These are phyloP conservation scores for Paraleonurus japonicus DNA, from an alignment of 257 asterid genomes.

Conservation along the genomic window DNA sequence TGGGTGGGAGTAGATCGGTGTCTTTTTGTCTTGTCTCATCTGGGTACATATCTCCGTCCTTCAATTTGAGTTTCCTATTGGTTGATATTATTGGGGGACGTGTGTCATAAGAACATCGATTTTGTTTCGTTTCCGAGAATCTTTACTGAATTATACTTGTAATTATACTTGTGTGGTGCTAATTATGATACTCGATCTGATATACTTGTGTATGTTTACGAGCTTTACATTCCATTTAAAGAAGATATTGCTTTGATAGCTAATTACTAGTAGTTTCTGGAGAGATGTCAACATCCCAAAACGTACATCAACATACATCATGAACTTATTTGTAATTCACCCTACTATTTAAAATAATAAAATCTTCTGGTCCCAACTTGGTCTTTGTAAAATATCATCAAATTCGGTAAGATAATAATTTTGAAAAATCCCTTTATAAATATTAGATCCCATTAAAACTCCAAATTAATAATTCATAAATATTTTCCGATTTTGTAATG, in stretches of 20 bases:
- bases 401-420: too few species aligned
- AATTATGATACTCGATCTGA: constrained; percentile 8
- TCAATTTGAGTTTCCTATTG: not conserved
- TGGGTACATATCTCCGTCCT: not conserved
- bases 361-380: too few species aligned
- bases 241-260: constrained; percentile 2
- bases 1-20: constrained; percentile 10
- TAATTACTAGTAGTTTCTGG: constrained; percentile 1
- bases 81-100: not conserved
- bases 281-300: too few species aligned
- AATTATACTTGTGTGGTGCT: not conserved
- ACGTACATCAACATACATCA: too few species aligned
- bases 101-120: not conserved
- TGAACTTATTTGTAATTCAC: too few species aligned
- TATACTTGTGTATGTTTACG: not conserved
- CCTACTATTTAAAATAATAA: too few species aligned
- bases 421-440: too few species aligned
- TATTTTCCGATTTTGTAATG: too few species aligned
- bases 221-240: not conserved
- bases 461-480: too few species aligned
- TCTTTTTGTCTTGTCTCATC: not conserved
- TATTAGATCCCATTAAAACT: too few species aligned
- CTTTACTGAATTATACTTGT: not conserved
- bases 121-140: constrained; percentile 14
- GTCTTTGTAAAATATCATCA: too few species aligned